phyloP scores from a whole-genome alignment of 148 eudicot genomes.

The Suaeda aralocaspica region DNA sequence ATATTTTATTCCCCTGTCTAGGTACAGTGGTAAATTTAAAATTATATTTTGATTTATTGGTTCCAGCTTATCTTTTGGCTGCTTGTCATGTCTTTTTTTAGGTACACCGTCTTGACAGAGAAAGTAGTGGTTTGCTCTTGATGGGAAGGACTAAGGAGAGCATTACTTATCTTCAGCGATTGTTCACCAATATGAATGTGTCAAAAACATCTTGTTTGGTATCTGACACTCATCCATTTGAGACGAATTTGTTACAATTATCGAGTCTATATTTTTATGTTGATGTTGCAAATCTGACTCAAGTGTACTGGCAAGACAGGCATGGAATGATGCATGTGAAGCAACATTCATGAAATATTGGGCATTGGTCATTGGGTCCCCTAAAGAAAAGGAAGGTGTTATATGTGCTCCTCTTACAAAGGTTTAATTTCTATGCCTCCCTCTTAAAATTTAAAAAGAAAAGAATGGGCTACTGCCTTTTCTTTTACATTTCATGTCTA shows the following conservation, averaged over 20 bases:
- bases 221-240: constrained; percentile 21
- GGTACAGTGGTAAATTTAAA: not conserved
- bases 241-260: not conserved
- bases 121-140: constrained; percentile 77
- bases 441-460: not conserved
- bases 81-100: constrained; percentile 18
- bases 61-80: not conserved
- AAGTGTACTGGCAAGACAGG: constrained; percentile 34
- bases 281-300: not conserved
- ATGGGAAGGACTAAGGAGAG: constrained; percentile 93
- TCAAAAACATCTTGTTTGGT: constrained; percentile 60
- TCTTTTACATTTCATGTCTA: not conserved
- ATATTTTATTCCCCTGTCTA: not conserved
- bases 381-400: constrained; percentile 80
- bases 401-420: constrained; percentile 82
- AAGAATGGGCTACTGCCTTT: not conserved
- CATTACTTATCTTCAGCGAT: constrained; percentile 55
- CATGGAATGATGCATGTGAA: constrained; percentile 68
- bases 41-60: not conserved
- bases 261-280: not conserved
- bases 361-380: constrained; percentile 88
- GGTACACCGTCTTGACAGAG: constrained; percentile 97
- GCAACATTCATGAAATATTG: constrained; percentile 74
- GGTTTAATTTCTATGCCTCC: constrained; percentile 32
- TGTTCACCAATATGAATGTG: constrained; percentile 55